Evolutionary conservation across 805 yeast species (phyloP).

Genomic region (Candida oleophila): DNA sequence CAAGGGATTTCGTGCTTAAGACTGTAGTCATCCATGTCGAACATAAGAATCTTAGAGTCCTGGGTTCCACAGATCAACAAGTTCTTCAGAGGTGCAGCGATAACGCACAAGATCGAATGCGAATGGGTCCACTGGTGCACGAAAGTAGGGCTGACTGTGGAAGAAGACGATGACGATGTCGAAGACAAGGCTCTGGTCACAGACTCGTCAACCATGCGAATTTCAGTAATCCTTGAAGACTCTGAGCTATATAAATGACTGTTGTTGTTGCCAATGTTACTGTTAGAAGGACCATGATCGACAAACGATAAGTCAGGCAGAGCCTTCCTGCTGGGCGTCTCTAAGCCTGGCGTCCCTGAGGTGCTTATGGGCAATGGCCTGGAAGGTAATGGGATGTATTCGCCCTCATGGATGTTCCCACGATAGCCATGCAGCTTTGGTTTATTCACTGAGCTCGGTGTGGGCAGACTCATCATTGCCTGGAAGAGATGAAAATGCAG

Average conservation of each 20-base stretch:
- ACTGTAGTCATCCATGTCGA: constrained; percentile 65
- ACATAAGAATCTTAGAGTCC: constrained; percentile 72
- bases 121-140: constrained; percentile 77
- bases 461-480: not conserved
- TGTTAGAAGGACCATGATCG: not conserved
- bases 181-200: not conserved
- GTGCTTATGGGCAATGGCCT: constrained; percentile 29
- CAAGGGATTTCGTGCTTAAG: constrained; percentile 42
- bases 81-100: constrained; percentile 55
- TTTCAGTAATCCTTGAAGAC: not conserved
- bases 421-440: constrained; percentile 4
- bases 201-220: not conserved
- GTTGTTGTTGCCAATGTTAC: not conserved
- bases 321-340: constrained; percentile 11
- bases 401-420: constrained; percentile 35
- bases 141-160: constrained; percentile 23
- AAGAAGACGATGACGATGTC: not conserved
- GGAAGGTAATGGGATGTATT: constrained; percentile 24
- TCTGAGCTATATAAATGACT: not conserved
- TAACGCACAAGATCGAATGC: constrained; percentile 71
- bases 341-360: constrained; percentile 15
- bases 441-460: not conserved
- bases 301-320: constrained; percentile 3
- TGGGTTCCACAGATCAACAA: constrained; percentile 88
- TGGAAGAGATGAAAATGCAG: too few relatives aligned